These are phyloP conservation scores for Dryas drummondii DNA, from an alignment of 306 rosid genomes.

Conservation along the genomic window DNA sequence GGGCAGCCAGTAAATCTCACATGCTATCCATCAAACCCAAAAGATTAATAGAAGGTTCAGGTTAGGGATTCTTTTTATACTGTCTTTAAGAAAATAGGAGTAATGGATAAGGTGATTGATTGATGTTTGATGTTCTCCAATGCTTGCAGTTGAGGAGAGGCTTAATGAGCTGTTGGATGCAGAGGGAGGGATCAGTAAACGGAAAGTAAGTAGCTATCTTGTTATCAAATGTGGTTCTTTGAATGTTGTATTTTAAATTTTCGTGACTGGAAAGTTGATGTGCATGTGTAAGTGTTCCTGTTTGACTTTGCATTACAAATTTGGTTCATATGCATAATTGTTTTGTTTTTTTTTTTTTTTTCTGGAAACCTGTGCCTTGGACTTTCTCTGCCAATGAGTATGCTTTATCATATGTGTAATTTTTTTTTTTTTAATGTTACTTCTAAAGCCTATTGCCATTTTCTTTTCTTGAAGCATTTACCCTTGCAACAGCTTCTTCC, in stretches of 20 bases:
- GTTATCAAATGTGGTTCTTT: background rate
- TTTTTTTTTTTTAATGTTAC: background rate
- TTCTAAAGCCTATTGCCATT: constrained; percentile 6
- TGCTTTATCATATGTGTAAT: background rate
- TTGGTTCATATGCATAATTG: no score
- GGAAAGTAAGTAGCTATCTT: constrained; percentile 63
- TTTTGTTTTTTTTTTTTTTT: background rate
- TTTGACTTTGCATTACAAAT: no score
- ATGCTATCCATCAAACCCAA: constrained; percentile 55
- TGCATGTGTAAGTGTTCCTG: background rate
- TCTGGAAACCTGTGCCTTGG: background rate
- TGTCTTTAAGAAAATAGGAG: constrained; percentile 10
- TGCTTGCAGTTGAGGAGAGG: constrained; percentile 86
- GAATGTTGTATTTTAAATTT: no score
- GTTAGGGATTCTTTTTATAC: constrained; percentile 41
- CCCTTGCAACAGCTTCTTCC: background rate
- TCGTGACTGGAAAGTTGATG: constrained; percentile 21
- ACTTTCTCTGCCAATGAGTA: background rate
- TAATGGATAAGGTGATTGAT: constrained; percentile 20
- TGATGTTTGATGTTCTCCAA: constrained; percentile 34
- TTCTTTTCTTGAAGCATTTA: background rate
- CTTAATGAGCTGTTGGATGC: constrained; percentile 89
- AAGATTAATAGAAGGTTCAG: constrained; percentile 71
- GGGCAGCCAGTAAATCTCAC: constrained; percentile 44
- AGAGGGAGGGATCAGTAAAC: constrained; percentile 91